phyloP scores from a whole-genome alignment of 768 basidiomycete species.

The Podaxis mareebaensis region DNA sequence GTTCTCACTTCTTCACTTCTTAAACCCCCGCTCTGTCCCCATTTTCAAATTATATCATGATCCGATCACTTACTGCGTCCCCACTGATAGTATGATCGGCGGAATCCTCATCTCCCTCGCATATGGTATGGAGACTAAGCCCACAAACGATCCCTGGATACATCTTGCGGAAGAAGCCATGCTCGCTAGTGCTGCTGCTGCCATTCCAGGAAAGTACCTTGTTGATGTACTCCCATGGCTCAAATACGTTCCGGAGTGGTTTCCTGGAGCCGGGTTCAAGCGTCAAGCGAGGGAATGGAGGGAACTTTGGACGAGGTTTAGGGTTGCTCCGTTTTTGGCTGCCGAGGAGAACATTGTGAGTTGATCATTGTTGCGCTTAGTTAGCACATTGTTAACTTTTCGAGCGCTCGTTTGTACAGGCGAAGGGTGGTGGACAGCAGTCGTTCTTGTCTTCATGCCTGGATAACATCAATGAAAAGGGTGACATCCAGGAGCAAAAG shows the following conservation, averaged over 20 bases:
- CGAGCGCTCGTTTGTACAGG: conserved; percentile 16
- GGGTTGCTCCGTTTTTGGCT: conserved; percentile 35
- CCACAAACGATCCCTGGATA: conserved; percentile 45
- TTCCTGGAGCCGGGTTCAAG: conserved; percentile 63
- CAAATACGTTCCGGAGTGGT: conserved; percentile 52
- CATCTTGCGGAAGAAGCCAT: conserved; percentile 39
- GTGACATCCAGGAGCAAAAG: conserved; percentile 20
- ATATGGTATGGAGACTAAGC: conserved; percentile 45
- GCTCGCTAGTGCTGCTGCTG: conserved; percentile 32
- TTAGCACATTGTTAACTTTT: background rate
- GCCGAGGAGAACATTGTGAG: conserved; percentile 29
- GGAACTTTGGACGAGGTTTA: conserved; percentile 33
- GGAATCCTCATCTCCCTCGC: conserved; percentile 41
- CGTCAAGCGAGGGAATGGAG: conserved; percentile 49
- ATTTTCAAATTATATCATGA: background rate
- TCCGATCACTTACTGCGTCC: background rate
- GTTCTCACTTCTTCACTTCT: background rate
- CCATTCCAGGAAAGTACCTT: conserved; percentile 42
- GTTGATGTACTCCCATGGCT: conserved; percentile 44
- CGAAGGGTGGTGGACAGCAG: conserved; percentile 20
- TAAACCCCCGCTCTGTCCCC: background rate
- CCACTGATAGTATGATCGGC: conserved; percentile 35
- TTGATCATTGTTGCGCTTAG: background rate
- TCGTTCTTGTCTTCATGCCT: conserved; percentile 27
- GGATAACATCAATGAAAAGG: conserved; percentile 22